Conservation (phyloP, 1,284 basidiomycete species). For the Psilocybe mexicana region DNA sequence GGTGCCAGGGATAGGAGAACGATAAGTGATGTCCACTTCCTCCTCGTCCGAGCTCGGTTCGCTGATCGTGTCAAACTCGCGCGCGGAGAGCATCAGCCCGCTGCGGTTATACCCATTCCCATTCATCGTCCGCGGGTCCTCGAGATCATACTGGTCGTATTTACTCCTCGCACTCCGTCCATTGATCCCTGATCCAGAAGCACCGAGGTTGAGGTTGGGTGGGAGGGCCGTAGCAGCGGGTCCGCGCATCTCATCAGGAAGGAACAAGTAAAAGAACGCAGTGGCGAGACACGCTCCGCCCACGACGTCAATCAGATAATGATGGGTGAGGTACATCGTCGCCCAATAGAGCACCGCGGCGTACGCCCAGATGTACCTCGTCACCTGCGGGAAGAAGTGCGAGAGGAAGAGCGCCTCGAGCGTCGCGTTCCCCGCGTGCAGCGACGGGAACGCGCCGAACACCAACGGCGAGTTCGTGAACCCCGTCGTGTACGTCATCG, state of each 20-base stretch:
- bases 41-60: conserved; percentile 62
- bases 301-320: conserved; percentile 97
- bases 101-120: conserved; percentile 26
- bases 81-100: conserved; percentile 40
- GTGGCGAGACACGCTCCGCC: conserved; percentile 91
- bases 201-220: conserved; percentile 28
- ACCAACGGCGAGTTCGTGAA: conserved; percentile 92
- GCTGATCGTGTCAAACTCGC: conserved; percentile 55
- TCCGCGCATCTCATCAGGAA: conserved; percentile 78
- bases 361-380: conserved; percentile 80
- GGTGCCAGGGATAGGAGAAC: conserved; percentile 62
- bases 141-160: conserved; percentile 73
- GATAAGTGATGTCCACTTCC: conserved; percentile 66
- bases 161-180: conserved; percentile 46
- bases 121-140: conserved; percentile 29
- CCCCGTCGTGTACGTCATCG: conserved; percentile 77
- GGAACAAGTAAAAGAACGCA: conserved; percentile 85
- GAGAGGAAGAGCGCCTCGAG: conserved; percentile 92
- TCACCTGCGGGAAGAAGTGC: conserved; percentile 89
- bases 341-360: conserved; percentile 93
- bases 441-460: conserved; percentile 95
- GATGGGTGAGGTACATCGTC: conserved; percentile 98
- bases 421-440: conserved; percentile 91
- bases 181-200: not conserved
- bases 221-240: conserved; percentile 53